Conservation (phyloP, 208 protist species). For the Herpetomonas tarakana region DNA sequence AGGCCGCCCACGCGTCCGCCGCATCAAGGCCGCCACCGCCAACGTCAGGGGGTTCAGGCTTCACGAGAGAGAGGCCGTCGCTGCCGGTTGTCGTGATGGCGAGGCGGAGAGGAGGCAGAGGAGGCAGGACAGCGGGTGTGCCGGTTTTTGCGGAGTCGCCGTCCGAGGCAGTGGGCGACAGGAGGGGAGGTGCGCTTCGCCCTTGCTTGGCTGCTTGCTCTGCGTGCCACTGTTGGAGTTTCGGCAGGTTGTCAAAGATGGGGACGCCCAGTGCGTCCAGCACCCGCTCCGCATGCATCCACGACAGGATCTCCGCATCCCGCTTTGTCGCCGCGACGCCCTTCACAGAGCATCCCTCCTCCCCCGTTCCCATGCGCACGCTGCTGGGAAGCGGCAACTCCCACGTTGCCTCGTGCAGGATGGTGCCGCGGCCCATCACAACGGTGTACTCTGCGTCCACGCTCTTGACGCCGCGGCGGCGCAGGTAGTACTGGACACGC, state of each 20-base stretch:
- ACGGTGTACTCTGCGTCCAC: slow-evolving; percentile 12
- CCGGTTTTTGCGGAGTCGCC: not conserved
- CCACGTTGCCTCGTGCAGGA: slow-evolving; percentile 32
- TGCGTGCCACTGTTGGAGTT: slow-evolving; percentile 72
- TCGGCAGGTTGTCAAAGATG: slow-evolving; percentile 82
- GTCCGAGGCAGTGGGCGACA: slow-evolving; percentile 8
- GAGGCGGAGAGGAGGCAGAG: not conserved
- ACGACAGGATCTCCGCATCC: slow-evolving; percentile 82
- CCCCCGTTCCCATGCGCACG: too few species aligned
- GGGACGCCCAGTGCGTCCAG: slow-evolving; percentile 66
- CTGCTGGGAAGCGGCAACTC: slow-evolving; percentile 3
- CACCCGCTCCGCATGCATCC: slow-evolving; percentile 89
- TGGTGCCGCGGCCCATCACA: slow-evolving; percentile 14
- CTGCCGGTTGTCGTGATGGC: not conserved
- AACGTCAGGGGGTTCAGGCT: not conserved
- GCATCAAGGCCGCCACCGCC: not conserved
- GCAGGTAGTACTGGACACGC: slow-evolving; percentile 86
- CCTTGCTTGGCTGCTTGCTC: slow-evolving; percentile 34
- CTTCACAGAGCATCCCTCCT: slow-evolving; percentile 20
- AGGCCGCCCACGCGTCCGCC: slow-evolving; percentile 45
- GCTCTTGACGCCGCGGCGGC: slow-evolving; percentile 25
- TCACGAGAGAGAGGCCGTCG: not conserved
- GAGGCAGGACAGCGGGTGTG: not conserved
- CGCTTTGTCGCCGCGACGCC: slow-evolving; percentile 68
- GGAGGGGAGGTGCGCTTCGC: slow-evolving; percentile 29